Evolutionary conservation across 2,329 filamentous ascomycete species (phyloP), one percentile per base, ranked within the genome.

Genomic region (Pleurostoma richardsiae): DNA sequence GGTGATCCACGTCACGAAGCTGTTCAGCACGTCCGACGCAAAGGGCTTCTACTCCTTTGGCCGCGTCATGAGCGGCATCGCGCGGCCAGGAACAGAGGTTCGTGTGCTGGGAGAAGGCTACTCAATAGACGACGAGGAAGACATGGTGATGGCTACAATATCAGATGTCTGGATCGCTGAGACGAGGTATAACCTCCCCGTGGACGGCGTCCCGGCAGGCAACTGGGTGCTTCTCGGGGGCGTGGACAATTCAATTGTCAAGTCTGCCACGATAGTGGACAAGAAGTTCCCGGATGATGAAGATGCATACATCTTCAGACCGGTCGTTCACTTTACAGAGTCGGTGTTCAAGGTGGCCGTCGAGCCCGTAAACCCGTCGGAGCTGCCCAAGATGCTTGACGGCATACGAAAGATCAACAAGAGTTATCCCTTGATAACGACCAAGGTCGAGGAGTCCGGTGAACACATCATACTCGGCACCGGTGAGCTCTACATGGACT

Each of bases 401-500:
- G 94, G 94, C 47, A 77, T 99, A 42, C 85, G 94, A 43, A 96
- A 96, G 63, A 87, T 99, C 68, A 96, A 96, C 75, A 99, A 99
- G 68, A 95, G 89, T 58, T 99, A 97, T 58, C 94, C 94, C 30
- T 78, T 99, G 29, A 88, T 97, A 57, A 89, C 88, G 10, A 99
- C 94, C 4, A 97, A 97, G 66, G 94, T 99, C 4, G 94, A 99
- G 65, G 94, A 99, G 68, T 96, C 90, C 2, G 94, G 94, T 43
- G 94, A 99, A 67, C 94, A 99, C 62, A 86, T 99, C 54, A 79
- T 99, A 41, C 80, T 99, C 4, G 94, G 94, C 28, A 99, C 94
- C 0, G 94, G 94, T 50, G 94, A 99, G 66, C 76, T 99, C n/a
- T 99, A 99, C 72, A 97, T 99, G 91, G 94, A 99, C 65, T 99